Percentiles rank a stretch among this genome's conserved stretches.
These are phyloP conservation scores for Pythium rhizo-oryzae DNA, from an alignment of 352 stramenopile genomes.

Conservation along the genomic window DNA sequence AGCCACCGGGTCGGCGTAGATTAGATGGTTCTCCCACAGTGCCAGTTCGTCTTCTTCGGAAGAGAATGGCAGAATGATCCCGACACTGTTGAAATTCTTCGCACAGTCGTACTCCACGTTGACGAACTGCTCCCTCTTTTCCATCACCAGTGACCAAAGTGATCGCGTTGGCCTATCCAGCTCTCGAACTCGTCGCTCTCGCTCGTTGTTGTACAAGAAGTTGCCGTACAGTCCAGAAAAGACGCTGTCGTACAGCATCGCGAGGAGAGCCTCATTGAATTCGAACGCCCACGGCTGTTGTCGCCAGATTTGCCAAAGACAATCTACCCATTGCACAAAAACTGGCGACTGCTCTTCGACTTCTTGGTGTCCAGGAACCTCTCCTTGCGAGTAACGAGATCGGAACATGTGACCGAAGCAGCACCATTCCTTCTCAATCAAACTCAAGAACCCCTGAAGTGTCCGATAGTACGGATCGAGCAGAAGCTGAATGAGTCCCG, in stretches of 20 bases:
- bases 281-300: constrained; percentile 98
- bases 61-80: constrained; percentile 77
- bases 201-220: constrained; percentile 97
- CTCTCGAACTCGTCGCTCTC: constrained; percentile 72
- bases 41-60: constrained; percentile 84
- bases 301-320: constrained; percentile 96
- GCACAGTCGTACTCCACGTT: constrained; percentile 83
- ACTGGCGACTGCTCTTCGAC: constrained; percentile 98
- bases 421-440: constrained; percentile 99
- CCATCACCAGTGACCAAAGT: constrained; percentile 71
- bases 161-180: constrained; percentile 60
- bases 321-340: constrained; percentile 99
- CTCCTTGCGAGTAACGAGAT: constrained; percentile 94
- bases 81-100: constrained; percentile 89
- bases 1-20: constrained; percentile 83
- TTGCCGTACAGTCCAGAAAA: constrained; percentile 98
- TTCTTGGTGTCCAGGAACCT: constrained; percentile 92
- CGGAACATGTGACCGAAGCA: constrained; percentile 99
- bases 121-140: constrained; percentile 65
- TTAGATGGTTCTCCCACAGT: constrained; percentile 83
- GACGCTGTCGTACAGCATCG: constrained; percentile 94
- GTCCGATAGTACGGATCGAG: constrained; percentile 99
- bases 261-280: constrained; percentile 95
- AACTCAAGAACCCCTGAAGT: constrained; percentile 91
- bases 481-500: constrained; percentile 94